Evolutionary conservation across 768 basidiomycete genomes (phyloP).

Genomic region (Daedalea quercina): DNA sequence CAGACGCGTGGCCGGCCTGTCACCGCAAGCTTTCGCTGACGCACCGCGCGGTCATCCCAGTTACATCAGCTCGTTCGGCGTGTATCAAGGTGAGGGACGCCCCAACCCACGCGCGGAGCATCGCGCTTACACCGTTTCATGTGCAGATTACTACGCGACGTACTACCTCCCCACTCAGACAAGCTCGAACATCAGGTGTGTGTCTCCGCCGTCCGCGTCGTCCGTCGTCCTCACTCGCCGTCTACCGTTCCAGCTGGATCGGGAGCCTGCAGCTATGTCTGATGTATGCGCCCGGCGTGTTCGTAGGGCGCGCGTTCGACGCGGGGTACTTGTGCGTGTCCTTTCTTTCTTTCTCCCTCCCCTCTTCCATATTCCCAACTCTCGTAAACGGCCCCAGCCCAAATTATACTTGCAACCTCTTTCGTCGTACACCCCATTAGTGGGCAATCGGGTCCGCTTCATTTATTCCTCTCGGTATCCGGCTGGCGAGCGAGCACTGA

Average conservation of each 20-base stretch:
- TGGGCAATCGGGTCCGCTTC: no score
- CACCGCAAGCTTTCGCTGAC: background rate
- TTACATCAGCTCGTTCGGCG: slow-evolving; percentile 22
- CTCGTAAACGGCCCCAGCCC: background rate
- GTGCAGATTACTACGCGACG: slow-evolving; percentile 14
- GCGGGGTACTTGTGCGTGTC: slow-evolving; percentile 28
- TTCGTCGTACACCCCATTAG: no score
- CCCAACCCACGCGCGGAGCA: background rate
- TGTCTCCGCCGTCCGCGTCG: background rate
- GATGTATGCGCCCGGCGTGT: slow-evolving; percentile 16
- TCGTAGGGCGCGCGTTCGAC: slow-evolving; percentile 19
- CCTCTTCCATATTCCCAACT: background rate
- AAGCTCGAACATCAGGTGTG: slow-evolving; percentile 15
- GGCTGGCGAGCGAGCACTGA: no score
- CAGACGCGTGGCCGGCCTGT: background rate
- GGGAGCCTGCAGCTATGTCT: slow-evolving; percentile 21
- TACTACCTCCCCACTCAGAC: slow-evolving; percentile 12
- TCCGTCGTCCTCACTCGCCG: background rate
- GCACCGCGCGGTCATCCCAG: slow-evolving; percentile 6
- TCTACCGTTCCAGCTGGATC: slow-evolving; percentile 17
- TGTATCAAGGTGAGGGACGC: slow-evolving; percentile 23
- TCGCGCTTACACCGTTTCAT: background rate
- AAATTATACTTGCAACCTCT: no score
- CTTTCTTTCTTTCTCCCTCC: slow-evolving; percentile 2
- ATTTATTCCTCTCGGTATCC: no score